Conservation (phyloP, 2,329 filamentous ascomycete species). For the Penicillium sp. region DNA sequence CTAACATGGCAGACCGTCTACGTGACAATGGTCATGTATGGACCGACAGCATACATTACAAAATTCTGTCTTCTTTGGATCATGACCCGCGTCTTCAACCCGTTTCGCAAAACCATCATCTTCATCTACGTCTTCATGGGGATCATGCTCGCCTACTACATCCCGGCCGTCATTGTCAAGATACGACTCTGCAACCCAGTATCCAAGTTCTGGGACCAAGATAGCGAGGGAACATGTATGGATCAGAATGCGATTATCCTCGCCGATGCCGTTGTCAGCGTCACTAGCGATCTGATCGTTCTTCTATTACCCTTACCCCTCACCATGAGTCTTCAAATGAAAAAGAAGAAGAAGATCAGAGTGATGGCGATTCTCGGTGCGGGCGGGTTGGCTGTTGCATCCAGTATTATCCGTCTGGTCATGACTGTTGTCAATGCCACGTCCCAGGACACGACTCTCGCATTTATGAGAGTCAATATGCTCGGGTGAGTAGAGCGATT, state of each 20-base stretch:
- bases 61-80: constrained; percentile 52
- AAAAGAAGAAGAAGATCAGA: constrained; percentile 50
- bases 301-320: constrained; percentile 56
- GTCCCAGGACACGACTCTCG: constrained; percentile 28
- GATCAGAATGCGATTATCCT: constrained; percentile 49
- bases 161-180: constrained; percentile 48
- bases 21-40: constrained; percentile 51
- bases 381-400: constrained; percentile 42
- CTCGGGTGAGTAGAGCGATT: constrained; percentile 20
- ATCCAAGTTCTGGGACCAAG: constrained; percentile 44
- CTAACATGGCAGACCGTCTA: constrained; percentile 38
- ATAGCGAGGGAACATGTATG: constrained; percentile 27
- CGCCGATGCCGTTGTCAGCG: constrained; percentile 62
- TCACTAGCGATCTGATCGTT: constrained; percentile 60
- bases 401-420: constrained; percentile 33
- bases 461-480: constrained; percentile 38
- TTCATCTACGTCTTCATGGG: constrained; percentile 46
- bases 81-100: constrained; percentile 49
- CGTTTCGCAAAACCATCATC: constrained; percentile 44
- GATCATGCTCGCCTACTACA: constrained; percentile 47
- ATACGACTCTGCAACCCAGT: constrained; percentile 50
- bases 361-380: constrained; percentile 55
- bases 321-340: constrained; percentile 50
- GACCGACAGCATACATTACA: constrained; percentile 50
- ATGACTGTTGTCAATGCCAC: constrained; percentile 29